Evolutionary conservation across 495 filamentous ascomycete species (phyloP), one percentile per base, ranked within the genome.

Genomic region (Astrothelium subdiscretum): DNA sequence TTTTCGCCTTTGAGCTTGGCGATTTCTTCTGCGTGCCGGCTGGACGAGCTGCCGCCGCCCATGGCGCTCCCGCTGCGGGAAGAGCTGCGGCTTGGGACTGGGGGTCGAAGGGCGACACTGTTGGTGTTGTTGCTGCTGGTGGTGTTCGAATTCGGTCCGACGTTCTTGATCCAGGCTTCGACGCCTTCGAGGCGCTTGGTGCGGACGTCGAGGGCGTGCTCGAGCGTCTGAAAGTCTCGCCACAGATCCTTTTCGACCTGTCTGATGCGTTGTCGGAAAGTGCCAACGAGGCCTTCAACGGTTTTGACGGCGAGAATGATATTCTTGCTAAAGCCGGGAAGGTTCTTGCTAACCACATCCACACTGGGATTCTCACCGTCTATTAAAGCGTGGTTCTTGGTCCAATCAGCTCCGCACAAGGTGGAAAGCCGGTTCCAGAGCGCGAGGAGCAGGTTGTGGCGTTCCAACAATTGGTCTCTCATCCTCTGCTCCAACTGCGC

Each of bases 381-480:
- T 70, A 97, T 89, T 43, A 95, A 83, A 63, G 85, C 87, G 67
- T 97, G 92, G 64, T 89, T 85, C 65, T 95, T 87, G 0, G 88
- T 84, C 94, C 94, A 98, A 69, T 97, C 94, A 0, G 82, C 78
- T 31, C 94, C 94, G 67, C 95, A 97, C 59, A 97, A 85, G 10
- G 85, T 76, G 2, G 87, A 89, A 15, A 98, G 79, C 31, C 90
- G 83, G 59, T 90, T 90, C 94, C 94, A 98, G 18, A 97, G 78
- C 15, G 83, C 79, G 13, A 95, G 81, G 31, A 96, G 82, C 51
- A 98, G 81, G 40, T 86, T 85, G 71, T 98, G 97, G 59, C 94
- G 87, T 72, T 98, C 94, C 18, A 78, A 81, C 35, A 97, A 81
- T 71, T 95, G 90, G 51, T 97, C 91, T 68, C 86, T 87, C 76